Evolutionary conservation across 2,329 filamentous ascomycete species (phyloP).

Genomic region (Xylogone sp.): DNA sequence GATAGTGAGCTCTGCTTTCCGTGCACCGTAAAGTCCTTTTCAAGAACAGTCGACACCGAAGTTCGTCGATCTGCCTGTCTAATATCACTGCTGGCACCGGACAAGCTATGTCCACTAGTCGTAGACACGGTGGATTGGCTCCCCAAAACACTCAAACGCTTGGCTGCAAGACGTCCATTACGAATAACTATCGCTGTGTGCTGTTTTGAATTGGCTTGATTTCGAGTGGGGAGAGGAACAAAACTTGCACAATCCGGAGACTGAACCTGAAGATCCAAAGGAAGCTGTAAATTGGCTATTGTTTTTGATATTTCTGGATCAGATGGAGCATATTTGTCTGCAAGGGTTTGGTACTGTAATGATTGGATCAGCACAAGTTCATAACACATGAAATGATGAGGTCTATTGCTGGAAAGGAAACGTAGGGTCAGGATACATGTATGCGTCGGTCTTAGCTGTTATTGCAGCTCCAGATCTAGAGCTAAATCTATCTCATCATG

Average conservation of each 20-base stretch:
- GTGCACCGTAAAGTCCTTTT: conserved; percentile 86
- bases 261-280: conserved; percentile 37
- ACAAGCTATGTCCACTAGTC: conserved; percentile 33
- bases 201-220: conserved; percentile 39
- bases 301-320: conserved; percentile 64
- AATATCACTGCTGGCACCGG: conserved; percentile 32
- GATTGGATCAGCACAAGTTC: conserved; percentile 23
- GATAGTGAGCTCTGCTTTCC: conserved; percentile 75
- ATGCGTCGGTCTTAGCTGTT: conserved; percentile 60
- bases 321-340: conserved; percentile 64
- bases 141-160: conserved; percentile 45
- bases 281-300: conserved; percentile 62
- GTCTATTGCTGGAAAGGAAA: conserved; percentile 1
- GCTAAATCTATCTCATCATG: conserved; percentile 60
- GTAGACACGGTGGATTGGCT: conserved; percentile 39
- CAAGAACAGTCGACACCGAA: conserved; percentile 63
- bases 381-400: too few relatives aligned
- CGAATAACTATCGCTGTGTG: conserved; percentile 61
- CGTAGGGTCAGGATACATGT: conserved; percentile 52
- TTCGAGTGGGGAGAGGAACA: conserved; percentile 26
- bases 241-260: conserved; percentile 20
- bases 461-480: conserved; percentile 76
- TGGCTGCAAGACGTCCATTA: conserved; percentile 58
- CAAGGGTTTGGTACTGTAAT: conserved; percentile 57
- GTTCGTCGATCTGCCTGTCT: conserved; percentile 42